phyloP scores from a whole-genome alignment of 2,329 filamentous ascomycete species.

The Clonostachys chloroleuca region DNA sequence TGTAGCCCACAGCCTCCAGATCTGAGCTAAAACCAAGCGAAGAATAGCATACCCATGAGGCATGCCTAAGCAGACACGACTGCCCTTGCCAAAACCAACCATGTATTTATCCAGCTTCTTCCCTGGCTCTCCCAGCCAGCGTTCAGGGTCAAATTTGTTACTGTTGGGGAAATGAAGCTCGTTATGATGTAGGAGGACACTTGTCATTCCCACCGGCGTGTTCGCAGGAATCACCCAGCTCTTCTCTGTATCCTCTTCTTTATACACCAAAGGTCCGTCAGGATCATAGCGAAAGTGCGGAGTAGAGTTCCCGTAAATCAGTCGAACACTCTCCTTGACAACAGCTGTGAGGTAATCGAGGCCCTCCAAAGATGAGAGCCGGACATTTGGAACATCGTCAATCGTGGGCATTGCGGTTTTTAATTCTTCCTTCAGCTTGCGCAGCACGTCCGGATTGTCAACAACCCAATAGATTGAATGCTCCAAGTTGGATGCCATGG shows the following conservation, averaged over 20 bases:
- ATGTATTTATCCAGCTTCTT: constrained; percentile 25
- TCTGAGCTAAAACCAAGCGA: no score
- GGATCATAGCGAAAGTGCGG: not conserved
- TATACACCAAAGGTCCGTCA: not conserved
- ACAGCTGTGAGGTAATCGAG: no score
- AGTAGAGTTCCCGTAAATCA: no score
- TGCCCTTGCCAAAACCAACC: constrained; percentile 8
- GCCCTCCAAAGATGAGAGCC: no score
- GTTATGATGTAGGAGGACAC: constrained; percentile 16
- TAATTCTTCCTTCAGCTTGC: not conserved
- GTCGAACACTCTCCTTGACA: no score
- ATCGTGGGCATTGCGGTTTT: no score
- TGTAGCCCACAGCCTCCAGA: no score
- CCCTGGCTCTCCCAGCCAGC: constrained; percentile 11
- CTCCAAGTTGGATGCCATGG: not conserved
- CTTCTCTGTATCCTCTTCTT: not conserved
- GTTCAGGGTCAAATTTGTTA: constrained; percentile 14
- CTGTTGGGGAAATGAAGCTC: constrained; percentile 12
- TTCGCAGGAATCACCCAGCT: constrained; percentile 16
- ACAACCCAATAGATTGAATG: not conserved
- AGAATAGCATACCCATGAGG: no score
- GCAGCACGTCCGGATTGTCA: not conserved
- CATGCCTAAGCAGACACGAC: constrained; percentile 6
- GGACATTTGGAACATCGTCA: no score
- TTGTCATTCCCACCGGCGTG: constrained; percentile 28